These are phyloP conservation scores for Pythium graminicola DNA, from an alignment of 352 stramenopile species.

Conservation along the genomic window DNA sequence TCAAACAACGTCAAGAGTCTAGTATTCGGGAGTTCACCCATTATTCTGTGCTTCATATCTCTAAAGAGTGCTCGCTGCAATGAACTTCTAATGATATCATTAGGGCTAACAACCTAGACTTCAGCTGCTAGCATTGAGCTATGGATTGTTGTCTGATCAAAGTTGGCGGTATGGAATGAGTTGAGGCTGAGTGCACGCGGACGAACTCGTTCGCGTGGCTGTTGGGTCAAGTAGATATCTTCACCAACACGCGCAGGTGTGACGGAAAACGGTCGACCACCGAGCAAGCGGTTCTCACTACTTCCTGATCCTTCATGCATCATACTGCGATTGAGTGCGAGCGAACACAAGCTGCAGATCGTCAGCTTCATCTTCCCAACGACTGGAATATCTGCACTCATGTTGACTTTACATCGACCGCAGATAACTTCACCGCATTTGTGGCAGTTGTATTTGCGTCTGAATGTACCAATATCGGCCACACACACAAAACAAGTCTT, in stretches of 20 bases:
- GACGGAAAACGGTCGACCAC: constrained; percentile 45
- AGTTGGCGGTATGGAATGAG: constrained; percentile 79
- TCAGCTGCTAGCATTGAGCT: constrained; percentile 22
- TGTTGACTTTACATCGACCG: constrained; percentile 57
- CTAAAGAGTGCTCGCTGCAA: no score
- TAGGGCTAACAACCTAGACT: constrained; percentile 6
- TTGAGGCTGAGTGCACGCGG: constrained; percentile 50
- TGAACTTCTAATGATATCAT: no score
- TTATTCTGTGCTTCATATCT: no score
- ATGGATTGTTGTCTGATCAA: constrained; percentile 49
- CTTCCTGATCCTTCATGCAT: constrained; percentile 31
- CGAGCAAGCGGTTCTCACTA: constrained; percentile 28
- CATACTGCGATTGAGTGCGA: constrained; percentile 65
- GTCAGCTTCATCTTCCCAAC: constrained; percentile 84
- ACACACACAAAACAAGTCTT: constrained; percentile 80
- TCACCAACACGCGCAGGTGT: constrained; percentile 24
- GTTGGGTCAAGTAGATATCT: constrained; percentile 7
- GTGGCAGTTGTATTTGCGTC: constrained; percentile 77
- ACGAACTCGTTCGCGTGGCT: not conserved
- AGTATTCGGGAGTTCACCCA: no score
- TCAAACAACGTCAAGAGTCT: no score
- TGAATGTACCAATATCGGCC: constrained; percentile 75
- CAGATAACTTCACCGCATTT: constrained; percentile 81
- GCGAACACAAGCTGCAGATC: constrained; percentile 72
- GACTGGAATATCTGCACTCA: constrained; percentile 75